A percentile compares a stretch with the other conserved stretches of the same genome.
phyloP scores from a whole-genome alignment of 2,329 filamentous ascomycete genomes.

The Trichoderma simmonsii region DNA sequence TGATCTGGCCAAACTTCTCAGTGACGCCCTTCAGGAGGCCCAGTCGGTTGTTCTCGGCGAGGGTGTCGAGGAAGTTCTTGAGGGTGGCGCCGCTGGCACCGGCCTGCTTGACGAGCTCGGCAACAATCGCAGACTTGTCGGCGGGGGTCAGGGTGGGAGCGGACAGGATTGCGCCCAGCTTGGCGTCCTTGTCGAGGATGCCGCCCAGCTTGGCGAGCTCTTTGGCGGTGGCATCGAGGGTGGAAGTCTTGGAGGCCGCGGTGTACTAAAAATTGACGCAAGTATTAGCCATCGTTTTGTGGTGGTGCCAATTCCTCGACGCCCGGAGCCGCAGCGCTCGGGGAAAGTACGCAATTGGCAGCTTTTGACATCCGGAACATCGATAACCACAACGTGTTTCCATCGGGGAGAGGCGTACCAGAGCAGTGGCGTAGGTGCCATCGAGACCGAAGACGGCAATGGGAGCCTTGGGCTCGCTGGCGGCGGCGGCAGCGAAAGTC shows the following conservation, averaged over 20 bases:
- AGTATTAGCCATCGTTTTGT: constrained; percentile 25
- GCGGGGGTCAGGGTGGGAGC: constrained; percentile 73
- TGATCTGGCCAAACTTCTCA: constrained; percentile 83
- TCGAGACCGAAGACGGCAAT: constrained; percentile 92
- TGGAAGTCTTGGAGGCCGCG: constrained; percentile 81
- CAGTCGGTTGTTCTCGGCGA: constrained; percentile 96
- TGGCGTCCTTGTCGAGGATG: constrained; percentile 77
- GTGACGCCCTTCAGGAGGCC: constrained; percentile 76
- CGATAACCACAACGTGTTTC: neutral
- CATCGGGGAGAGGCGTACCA: constrained; percentile 63
- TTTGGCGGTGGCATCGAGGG: constrained; percentile 81
- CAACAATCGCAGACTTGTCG: constrained; percentile 84
- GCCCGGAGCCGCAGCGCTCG: neutral
- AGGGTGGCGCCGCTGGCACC: constrained; percentile 75
- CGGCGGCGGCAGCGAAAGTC: constrained; percentile 72
- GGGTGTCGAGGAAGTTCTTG: constrained; percentile 87
- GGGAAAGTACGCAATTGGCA: neutral
- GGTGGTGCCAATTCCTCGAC: neutral
- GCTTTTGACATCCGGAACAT: neutral
- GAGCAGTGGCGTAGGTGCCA: constrained; percentile 95
- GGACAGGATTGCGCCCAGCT: constrained; percentile 71
- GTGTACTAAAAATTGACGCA: constrained; percentile 73
- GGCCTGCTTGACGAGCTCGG: constrained; percentile 82
- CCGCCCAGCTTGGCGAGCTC: constrained; percentile 68
- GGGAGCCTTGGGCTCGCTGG: constrained; percentile 74